Base-by-base conservation (phyloP, 805 yeast genomes). In the Metschnikowia rubicola region DNA sequence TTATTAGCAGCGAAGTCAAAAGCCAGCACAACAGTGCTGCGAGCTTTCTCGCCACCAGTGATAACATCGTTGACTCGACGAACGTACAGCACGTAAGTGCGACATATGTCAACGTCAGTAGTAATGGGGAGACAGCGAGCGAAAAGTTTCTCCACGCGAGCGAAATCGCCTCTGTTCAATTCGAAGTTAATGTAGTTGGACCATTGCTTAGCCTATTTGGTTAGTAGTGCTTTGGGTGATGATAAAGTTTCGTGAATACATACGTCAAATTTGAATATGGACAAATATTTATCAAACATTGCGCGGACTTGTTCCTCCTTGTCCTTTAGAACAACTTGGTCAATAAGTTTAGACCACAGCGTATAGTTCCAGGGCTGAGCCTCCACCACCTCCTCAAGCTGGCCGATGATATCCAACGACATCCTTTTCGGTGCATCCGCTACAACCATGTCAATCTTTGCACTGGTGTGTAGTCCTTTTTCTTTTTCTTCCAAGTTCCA, bases 31-130 rank as follows among this genome's bases (percentile, higher is more conserved):
- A 91, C 86, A 1, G 79, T 77, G 10, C 83, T 77, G 53, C 94
- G 71, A 0, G 94, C 91, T 52, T 78, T 82, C 61, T 86, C 95
- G 32, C 94, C 94, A 21, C 92, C 95, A 4, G 90, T 84, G 44
- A 85, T 79, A 19, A 85, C 74, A 55, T 80, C 78, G 57, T 86
- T 82, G 46, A 77, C 79, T 37, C 88, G 73, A 46, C 91, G 80
- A 29, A 91, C 88, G 62, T 87, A 88, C 39, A 78, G 79, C 29
- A 94, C 77, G 64, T 92, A 92, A n/a, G 78, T 67, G 45, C 81
- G 73, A 84, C 96, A 92, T 26, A 92, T 66, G 21, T 78, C 77
- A 28, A 89, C 82, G 55, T 85, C 81, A 43, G 78, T 80, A 15
- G 83, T 76, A 30, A 74, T 72, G 2, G 83, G 75, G 37, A 91